phyloP scores from a whole-genome alignment of 2,329 filamentous ascomycete species.

The Graphiopsis chlorocephala region DNA sequence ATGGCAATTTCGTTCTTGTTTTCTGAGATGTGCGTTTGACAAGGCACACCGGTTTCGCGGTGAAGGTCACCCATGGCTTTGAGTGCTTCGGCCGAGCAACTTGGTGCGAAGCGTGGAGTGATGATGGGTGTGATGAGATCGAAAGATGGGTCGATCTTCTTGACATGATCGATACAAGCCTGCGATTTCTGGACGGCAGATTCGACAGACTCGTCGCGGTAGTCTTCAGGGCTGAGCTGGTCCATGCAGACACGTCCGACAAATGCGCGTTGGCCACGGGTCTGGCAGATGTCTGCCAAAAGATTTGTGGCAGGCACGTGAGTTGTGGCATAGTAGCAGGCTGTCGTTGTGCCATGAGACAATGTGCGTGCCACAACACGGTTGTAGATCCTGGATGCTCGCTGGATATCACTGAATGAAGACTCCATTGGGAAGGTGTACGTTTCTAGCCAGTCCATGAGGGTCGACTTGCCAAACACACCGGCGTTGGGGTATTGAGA shows the following conservation, averaged over 20 bases:
- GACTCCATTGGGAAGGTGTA: constrained; percentile 95
- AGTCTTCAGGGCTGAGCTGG: constrained; percentile 69
- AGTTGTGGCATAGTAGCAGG: constrained; percentile 90
- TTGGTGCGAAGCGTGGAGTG: constrained; percentile 65
- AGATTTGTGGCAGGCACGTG: constrained; percentile 87
- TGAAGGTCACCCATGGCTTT: constrained; percentile 63
- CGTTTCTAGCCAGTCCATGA: constrained; percentile 87
- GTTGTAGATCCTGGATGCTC: constrained; percentile 70
- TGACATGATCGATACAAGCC: constrained; percentile 57
- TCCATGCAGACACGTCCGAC: constrained; percentile 98
- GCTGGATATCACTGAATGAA: constrained; percentile 62
- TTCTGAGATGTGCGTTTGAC: constrained; percentile 90
- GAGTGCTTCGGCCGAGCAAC: constrained; percentile 57
- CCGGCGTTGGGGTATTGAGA: constrained; percentile 92
- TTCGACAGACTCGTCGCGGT: constrained; percentile 68
- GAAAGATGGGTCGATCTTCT: constrained; percentile 61
- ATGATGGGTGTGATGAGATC: constrained; percentile 73
- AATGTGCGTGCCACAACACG: constrained; percentile 77
- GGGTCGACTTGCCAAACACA: constrained; percentile 88
- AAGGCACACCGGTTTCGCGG: constrained; percentile 59
- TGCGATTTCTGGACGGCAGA: constrained; percentile 54
- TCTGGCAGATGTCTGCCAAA: constrained; percentile 78
- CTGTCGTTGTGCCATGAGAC: constrained; percentile 86
- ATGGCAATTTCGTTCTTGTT: constrained; percentile 71
- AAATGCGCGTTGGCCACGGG: constrained; percentile 79